Evolutionary conservation across 2,329 filamentous ascomycete species (phyloP).

Genomic region (Alternaria solani): DNA sequence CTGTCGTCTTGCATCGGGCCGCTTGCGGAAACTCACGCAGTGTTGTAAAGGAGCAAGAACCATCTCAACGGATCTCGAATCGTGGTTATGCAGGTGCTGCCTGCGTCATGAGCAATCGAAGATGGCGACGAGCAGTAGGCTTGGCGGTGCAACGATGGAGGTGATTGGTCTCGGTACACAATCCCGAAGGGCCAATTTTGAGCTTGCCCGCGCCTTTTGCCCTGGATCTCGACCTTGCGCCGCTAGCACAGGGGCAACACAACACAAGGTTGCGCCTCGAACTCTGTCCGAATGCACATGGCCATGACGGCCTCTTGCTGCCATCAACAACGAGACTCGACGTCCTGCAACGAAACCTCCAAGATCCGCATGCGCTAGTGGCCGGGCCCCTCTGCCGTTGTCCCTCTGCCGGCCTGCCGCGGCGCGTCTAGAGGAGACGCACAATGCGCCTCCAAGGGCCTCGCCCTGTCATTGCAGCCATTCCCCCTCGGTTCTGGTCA

Average conservation of each 20-base stretch:
- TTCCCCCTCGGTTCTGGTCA: not conserved
- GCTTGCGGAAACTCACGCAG: conserved; percentile 6
- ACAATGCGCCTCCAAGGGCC: not conserved
- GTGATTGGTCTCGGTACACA: conserved; percentile 16
- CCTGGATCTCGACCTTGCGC: not conserved
- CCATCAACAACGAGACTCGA: not conserved
- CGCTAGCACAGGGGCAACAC: not conserved
- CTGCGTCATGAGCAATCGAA: conserved; percentile 9
- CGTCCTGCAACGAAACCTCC: not conserved
- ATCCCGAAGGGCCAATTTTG: conserved; percentile 1
- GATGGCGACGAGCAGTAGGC: not conserved
- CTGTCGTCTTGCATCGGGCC: conserved; percentile 14
- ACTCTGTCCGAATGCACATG: not conserved
- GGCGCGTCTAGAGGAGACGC: not conserved
- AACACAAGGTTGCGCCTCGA: not conserved
- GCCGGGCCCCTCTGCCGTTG: not conserved
- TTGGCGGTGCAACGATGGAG: not conserved
- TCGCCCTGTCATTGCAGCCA: not conserved
- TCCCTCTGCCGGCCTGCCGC: not conserved
- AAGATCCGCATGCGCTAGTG: not conserved
- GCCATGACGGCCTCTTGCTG: not conserved
- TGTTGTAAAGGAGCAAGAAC: not conserved
- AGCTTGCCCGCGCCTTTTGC: not conserved
- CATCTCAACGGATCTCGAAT: conserved; percentile 2
- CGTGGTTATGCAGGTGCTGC: not conserved